Evolutionary conservation across 441 rosid species (phyloP), one percentile per base, ranked within the genome.

Genomic region (Dalechampia spathulata): DNA sequence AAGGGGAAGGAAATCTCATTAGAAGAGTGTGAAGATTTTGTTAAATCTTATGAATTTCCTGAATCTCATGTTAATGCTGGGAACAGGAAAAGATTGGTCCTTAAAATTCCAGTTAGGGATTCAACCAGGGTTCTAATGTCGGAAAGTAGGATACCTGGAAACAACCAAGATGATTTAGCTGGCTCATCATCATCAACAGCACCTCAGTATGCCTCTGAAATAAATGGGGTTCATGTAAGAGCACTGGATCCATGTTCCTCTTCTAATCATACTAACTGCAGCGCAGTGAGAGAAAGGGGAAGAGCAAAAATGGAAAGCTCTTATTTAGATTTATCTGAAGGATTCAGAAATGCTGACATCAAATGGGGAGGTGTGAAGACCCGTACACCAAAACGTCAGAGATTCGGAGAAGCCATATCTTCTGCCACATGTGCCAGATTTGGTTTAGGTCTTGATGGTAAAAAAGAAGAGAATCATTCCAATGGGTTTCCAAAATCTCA

Each of bases 311-410:
- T 21, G 28, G 62, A 70, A 41, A 61, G 56, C 64, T 57, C 54
- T 65, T 49, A 61, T 61, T 44, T 71, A 44, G 71, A 74, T 67
- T 69, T 76, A 55, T 63, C 68, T 17, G 70, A 72, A 55, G 81
- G 80, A 57, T 73, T 53, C 70, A 78, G 55, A 61, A 72, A 71
- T 66, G 83, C 77, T 50, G 75, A 82, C 61, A 75, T 91, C 61
- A 86, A 71, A 67, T 94, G 99, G 99, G 99, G 96, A 74, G 86
- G 81, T 36, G 87, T 69, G 59, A 94, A 67, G 81, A 83, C 83
- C 39, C 97, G 99, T 49, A 76, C 90, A 51, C 59, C 79, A 30
- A 90, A 88, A 75, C 89, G 87, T 52, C 76, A 62, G 58, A 86
- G 77, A 76, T 64, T 75, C 48, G 75, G 82, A 61, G 86, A 83